Evolutionary conservation across 371 early-diverging fungal genomes (phyloP), one percentile per base, ranked within the genome.

Genomic region (Conidiobolus incongruus): DNA sequence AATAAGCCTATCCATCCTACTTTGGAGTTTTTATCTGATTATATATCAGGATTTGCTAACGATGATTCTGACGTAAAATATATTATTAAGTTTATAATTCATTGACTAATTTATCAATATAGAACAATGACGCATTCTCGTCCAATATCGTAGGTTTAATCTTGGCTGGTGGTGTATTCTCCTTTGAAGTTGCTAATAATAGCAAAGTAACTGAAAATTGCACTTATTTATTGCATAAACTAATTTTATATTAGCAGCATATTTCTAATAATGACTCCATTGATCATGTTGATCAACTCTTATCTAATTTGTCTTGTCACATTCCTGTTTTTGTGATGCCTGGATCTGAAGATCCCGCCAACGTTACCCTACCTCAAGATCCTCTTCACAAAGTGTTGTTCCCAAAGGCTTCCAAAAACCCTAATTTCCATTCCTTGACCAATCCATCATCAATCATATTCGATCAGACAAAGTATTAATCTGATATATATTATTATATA

Each of bases 241-340:
- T n/a, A n/a, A n/a, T n/a, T n/a, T n/a, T n/a, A n/a, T n/a, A n/a
- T 26, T 16, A 16, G 17, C 10, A 35, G 19, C 3, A n/a, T 4
- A 16, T 8, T 12, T 15, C 15, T 4, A 33, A 11, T 5, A 30
- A 22, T 20, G 7, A 13, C 43, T 71, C 63, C 64, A 70, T 28
- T 70, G 71, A 61, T 19, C 33, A 17, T 47, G 45, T 2, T 52
- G 60, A 26, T 40, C 72, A 0, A 45, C 45, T 2, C 72, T 84
- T 44, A 53, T 56, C 4, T 52, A 80, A 21, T 53, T 81, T 2
- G 59, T 83, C 23, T 35, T 85, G 10, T 74, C 73, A 72, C 16
- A 51, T 88, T 11, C 60, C 65, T 12, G 65, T 90, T 1, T 77
- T 79, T 45, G 44, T 93, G n/a, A 75, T 93, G 75, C 76, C 95